phyloP scores from a whole-genome alignment of 2,329 filamentous ascomycete species.

The Neonectria neomacrospora region DNA sequence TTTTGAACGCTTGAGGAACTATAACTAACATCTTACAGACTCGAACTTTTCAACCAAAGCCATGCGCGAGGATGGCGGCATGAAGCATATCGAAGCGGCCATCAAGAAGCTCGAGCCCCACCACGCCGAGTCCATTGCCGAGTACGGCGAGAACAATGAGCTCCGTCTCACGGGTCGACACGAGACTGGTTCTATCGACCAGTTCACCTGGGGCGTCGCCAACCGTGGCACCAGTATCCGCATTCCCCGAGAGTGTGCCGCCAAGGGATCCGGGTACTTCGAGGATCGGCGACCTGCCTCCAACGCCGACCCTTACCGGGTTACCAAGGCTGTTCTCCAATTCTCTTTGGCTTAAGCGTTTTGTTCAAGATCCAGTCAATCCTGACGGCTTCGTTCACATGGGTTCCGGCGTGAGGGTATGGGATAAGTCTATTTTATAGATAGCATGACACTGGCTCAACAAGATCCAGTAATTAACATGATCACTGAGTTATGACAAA shows the following conservation, averaged over 20 bases:
- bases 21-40: too few relatives aligned
- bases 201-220: conserved; percentile 90
- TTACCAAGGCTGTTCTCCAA: conserved; percentile 74
- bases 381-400: conserved; percentile 24
- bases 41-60: conserved; percentile 88
- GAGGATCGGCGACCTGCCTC: conserved; percentile 86
- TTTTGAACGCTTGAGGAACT: too few relatives aligned
- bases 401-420: conserved; percentile 30
- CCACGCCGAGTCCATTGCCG: conserved; percentile 86
- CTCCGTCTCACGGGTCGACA: conserved; percentile 91
- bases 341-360: conserved; percentile 35
- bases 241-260: conserved; percentile 85
- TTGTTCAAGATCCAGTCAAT: conserved; percentile 22
- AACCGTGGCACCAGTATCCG: conserved; percentile 96
- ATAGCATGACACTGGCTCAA: conserved; percentile 31
- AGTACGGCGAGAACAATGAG: conserved; percentile 97
- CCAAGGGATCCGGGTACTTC: conserved; percentile 95
- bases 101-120: conserved; percentile 85
- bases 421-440: conserved; percentile 29
- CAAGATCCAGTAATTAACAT: conserved; percentile 28
- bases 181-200: conserved; percentile 94
- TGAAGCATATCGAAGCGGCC: conserved; percentile 91
- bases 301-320: conserved; percentile 88
- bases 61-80: conserved; percentile 91
- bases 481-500: conserved; percentile 23